Conservation (phyloP, 2,329 filamentous ascomycete genomes). For the Neocucurbitaria cava region DNA sequence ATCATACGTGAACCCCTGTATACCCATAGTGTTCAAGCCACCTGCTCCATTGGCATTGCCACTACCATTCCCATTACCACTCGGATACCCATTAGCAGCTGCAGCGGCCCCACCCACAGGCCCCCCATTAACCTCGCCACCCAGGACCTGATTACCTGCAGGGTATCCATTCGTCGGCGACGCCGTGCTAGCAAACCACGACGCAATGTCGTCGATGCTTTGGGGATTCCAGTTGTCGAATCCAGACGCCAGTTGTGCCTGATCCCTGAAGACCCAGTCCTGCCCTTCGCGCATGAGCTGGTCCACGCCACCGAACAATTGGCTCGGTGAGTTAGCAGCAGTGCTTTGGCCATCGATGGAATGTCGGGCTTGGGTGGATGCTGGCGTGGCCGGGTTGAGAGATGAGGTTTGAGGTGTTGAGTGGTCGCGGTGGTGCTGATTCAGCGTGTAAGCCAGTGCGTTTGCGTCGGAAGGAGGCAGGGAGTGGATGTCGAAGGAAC, state of each 20-base stretch:
- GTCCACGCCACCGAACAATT: constrained; percentile 66
- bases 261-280: constrained; percentile 68
- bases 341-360: constrained; percentile 37
- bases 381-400: constrained; percentile 31
- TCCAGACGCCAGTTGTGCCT: constrained; percentile 65
- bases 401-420: constrained; percentile 19
- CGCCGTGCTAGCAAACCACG: constrained; percentile 34
- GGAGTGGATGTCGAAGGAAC: constrained; percentile 37
- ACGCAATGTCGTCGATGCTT: constrained; percentile 38
- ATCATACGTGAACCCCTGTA: constrained; percentile 33
- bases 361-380: constrained; percentile 30
- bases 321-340: constrained; percentile 53
- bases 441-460: constrained; percentile 39
- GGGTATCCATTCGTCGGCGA: constrained; percentile 16
- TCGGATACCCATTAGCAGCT: constrained; percentile 12
- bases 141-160: constrained; percentile 1
- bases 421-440: constrained; percentile 31
- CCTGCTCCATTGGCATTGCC: constrained; percentile 14
- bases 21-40: constrained; percentile 14
- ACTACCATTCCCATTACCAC: constrained; percentile 20
- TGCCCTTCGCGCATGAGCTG: constrained; percentile 68
- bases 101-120: constrained; percentile 24
- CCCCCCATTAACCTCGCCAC: constrained; percentile 23
- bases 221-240: constrained; percentile 66
- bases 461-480: constrained; percentile 41